phyloP scores from a whole-genome alignment of 768 basidiomycete species.

The Lentinula lateritia region DNA sequence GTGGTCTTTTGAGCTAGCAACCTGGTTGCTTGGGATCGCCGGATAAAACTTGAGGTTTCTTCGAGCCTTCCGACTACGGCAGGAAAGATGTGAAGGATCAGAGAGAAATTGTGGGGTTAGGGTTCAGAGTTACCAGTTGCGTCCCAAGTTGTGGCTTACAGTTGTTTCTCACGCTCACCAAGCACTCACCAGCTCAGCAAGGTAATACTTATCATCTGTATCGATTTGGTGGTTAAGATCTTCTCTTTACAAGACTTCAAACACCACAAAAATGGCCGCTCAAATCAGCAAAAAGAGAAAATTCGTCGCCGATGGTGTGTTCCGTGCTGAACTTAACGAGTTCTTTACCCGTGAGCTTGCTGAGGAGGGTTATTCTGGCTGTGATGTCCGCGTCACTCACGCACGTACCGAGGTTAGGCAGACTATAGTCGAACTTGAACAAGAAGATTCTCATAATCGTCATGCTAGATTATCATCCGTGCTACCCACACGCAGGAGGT shows the following conservation, averaged over 20 bases:
- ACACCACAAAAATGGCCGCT: constrained; percentile 57
- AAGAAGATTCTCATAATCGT: neutral
- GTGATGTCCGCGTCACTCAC: constrained; percentile 99
- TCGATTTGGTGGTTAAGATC: neutral
- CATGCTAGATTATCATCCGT: constrained; percentile 93
- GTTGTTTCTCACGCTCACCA: neutral
- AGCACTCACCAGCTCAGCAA: neutral
- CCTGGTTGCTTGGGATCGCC: neutral
- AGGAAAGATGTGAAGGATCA: neutral
- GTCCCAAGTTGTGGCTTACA: neutral
- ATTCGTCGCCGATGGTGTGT: constrained; percentile 98
- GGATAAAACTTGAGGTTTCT: neutral
- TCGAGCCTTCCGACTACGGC: neutral
- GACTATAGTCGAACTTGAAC: neutral
- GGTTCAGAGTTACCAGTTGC: neutral
- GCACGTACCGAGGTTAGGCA: constrained; percentile 86
- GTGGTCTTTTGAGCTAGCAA: constrained; percentile 2
- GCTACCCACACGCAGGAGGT: constrained; percentile 99
- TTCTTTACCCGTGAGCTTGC: constrained; percentile 98
- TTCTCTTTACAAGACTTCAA: neutral
- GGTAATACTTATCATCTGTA: neutral
- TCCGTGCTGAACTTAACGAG: constrained; percentile 98
- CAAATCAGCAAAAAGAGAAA: constrained; percentile 98
- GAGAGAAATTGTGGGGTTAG: neutral
- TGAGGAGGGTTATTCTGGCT: constrained; percentile 99